These are phyloP conservation scores for Ceraceosorus guamensis DNA, from an alignment of 1,284 basidiomycete genomes.

Conservation along the genomic window DNA sequence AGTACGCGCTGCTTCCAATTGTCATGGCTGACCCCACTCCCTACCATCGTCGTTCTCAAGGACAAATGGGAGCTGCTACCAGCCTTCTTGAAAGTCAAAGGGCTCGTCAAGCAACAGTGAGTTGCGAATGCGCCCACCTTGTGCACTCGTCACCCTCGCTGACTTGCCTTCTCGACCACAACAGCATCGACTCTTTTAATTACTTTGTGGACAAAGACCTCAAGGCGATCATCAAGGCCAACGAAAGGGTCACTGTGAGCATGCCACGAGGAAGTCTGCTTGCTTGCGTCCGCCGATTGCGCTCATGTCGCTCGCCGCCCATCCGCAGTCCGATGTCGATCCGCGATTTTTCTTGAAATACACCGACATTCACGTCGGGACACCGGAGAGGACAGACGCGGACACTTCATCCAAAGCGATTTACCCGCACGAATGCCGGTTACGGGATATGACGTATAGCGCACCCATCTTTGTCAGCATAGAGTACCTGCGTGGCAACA, in stretches of 20 bases:
- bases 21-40: too few relatives aligned
- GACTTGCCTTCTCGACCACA: too few relatives aligned
- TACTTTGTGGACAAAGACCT: constrained; percentile 82
- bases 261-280: constrained; percentile 49
- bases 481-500: constrained; percentile 87
- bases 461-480: constrained; percentile 92
- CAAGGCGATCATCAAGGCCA: constrained; percentile 68
- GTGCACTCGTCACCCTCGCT: background rate
- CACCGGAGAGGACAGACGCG: constrained; percentile 70
- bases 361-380: constrained; percentile 73
- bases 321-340: constrained; percentile 77
- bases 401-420: constrained; percentile 72
- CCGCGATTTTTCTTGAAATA: constrained; percentile 96
- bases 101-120: constrained; percentile 68
- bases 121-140: too few relatives aligned
- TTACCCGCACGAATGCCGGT: constrained; percentile 93
- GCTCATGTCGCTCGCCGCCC: background rate
- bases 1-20: too few relatives aligned
- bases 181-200: constrained; percentile 92
- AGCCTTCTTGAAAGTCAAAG: constrained; percentile 47
- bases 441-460: constrained; percentile 91
- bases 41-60: background rate
- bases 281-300: too few relatives aligned
- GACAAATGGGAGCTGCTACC: constrained; percentile 48
- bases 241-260: constrained; percentile 39